Conservation (phyloP, 2,329 filamentous ascomycete species). For the Fusarium ramigenum region DNA sequence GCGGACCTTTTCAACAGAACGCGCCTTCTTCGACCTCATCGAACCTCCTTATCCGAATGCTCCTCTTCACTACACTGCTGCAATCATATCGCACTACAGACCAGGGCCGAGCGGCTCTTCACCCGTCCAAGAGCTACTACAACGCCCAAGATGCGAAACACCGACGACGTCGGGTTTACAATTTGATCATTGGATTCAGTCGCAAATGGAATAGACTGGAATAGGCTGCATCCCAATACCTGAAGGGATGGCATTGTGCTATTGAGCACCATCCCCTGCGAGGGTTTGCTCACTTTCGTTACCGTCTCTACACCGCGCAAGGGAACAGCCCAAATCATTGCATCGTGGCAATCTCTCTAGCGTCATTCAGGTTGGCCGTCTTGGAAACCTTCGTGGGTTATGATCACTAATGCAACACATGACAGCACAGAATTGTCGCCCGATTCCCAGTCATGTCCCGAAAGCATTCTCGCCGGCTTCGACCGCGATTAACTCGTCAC, state of each 20-base stretch:
- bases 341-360: background rate
- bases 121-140: background rate
- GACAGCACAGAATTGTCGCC: background rate
- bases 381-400: background rate
- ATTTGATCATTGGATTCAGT: fast-evolving
- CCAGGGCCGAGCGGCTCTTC: background rate
- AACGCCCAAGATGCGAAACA: fast-evolving
- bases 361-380: background rate
- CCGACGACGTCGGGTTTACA: fast-evolving
- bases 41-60: background rate
- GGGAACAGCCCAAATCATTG: background rate
- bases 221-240: background rate
- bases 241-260: background rate
- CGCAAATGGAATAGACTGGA: no score
- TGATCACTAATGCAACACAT: background rate
- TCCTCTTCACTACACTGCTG: background rate
- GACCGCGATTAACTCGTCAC: background rate
- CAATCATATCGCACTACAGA: background rate
- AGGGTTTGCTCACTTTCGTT: background rate
- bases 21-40: background rate
- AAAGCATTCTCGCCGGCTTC: background rate
- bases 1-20: fast-evolving
- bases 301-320: background rate
- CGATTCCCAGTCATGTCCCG: background rate
- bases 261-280: background rate